Base-by-base conservation (phyloP, 345 rosid species). In the Turritis glabra region DNA sequence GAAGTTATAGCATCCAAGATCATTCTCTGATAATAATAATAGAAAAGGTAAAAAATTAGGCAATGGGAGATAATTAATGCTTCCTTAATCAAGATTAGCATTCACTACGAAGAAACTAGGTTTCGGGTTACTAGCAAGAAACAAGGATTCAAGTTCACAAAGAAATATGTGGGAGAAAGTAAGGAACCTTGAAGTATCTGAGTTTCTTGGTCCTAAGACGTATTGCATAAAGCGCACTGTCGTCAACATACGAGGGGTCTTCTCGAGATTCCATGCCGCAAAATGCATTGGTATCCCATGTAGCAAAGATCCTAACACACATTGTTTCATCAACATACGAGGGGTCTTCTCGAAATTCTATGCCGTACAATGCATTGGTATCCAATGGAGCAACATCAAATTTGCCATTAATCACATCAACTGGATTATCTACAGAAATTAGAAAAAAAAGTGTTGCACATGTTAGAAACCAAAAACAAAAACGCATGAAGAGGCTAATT, bases 171-270 rank as follows among this genome's bases (percentile, higher is more conserved):
- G 21, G 19, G 76, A 64, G 60, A 59, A 69, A 69, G 43, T 64
- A 71, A 56, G 30, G 41, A 61, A 93, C 98, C 98, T 86, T 85
- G 76, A 82, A 79, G 33, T 93, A 87, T 84, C 86, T 82, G 73
- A 68, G 77, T 29, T 73, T 88, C 41, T 33, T 71, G 63, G 84
- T 81, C 54, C 54, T 48, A 21, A 48, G 54, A 69, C 81, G 76
- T 54, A 82, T 84, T 37, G 87, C 89, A 75, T 81, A 67, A 22
- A 89, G 90, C 18, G 65, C 78, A 19, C 62, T 82, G 61, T 74
- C 56, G 44, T 83, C 86, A 37, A 86, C 77, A 72, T 29, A 52
- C 33, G 63, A 76, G 41, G 75, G 81, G 29, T 84, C 85, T 79
- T 82, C 89, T 67, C 69, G 81, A 80, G 80, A 78, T 69, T 7